These are phyloP conservation scores for Triticum timopheevii DNA, from an alignment of 176 grass and related monocot genomes.

Conservation along the genomic window DNA sequence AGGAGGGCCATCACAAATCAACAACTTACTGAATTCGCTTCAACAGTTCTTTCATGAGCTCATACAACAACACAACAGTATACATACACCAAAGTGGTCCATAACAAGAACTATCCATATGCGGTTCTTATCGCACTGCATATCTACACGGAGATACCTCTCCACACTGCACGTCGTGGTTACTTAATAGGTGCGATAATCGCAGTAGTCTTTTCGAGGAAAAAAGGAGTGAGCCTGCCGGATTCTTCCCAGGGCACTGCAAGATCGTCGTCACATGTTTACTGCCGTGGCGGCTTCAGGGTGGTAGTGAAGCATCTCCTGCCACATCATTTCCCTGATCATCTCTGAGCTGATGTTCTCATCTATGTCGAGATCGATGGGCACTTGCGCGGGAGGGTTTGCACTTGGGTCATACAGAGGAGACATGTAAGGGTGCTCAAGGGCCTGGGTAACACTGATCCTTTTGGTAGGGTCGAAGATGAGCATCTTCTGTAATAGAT, in stretches of 20 bases:
- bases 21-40: slow-evolving; percentile 24
- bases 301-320: slow-evolving; percentile 63
- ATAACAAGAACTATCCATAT: slow-evolving; percentile 37
- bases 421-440: slow-evolving; percentile 60
- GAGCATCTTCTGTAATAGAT: slow-evolving; percentile 60
- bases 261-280: slow-evolving; percentile 13
- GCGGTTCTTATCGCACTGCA: slow-evolving; percentile 27
- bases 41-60: slow-evolving; percentile 16
- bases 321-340: slow-evolving; percentile 63
- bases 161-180: slow-evolving; percentile 6
- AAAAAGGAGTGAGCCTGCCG: slow-evolving; percentile 1
- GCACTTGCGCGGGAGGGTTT: slow-evolving; percentile 53
- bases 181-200: slow-evolving; percentile 37
- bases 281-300: slow-evolving; percentile 38
- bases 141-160: slow-evolving; percentile 36
- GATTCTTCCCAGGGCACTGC: not conserved
- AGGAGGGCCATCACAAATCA: slow-evolving; percentile 4
- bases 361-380: slow-evolving; percentile 50
- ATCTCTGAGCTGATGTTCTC: slow-evolving; percentile 47
- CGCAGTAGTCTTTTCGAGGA: not conserved
- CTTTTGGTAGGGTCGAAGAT: slow-evolving; percentile 55
- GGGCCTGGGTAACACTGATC: slow-evolving; percentile 44
- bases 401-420: slow-evolving; percentile 52
- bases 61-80: slow-evolving; percentile 31
- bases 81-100: slow-evolving; percentile 40